Evolutionary conservation across 2,329 filamentous ascomycete genomes (phyloP), one percentile per base, ranked within the genome.

Genomic region (Camillea tinctor): DNA sequence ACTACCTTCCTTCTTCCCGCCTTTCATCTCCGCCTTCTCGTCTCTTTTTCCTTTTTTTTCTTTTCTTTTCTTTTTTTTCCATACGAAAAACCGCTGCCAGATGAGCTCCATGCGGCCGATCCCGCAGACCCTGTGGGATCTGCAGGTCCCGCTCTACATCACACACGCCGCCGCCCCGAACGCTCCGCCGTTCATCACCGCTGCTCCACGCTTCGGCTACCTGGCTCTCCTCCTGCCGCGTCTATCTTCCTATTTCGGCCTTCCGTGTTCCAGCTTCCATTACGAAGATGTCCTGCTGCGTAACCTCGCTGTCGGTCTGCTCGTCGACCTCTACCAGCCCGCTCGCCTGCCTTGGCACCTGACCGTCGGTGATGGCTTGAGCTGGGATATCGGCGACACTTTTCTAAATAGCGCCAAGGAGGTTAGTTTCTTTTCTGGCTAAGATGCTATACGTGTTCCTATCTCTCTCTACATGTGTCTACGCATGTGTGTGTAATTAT

Each of bases 371-470:
- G 83, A 85, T 60, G 84, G 83, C 19, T 69, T 80, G 30, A 80
- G 80, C 54, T 87, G 84, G 84, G 84, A 87, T 66, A 85, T 86
- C 54, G 79, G 76, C 50, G 84, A 87, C 70, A 87, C 85, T 0
- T 88, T 88, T 65, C 78, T 88, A 58, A 88, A 88, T 72, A 81
- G 82, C 59, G 84, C 84, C 63, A 88, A 88, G 72, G 86, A 88
- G 77, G 82, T 82, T 60, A 69, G 78, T 71, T 44, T 48, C 11
- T 26, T 19, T 30, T n/a, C 23, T 36, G 23, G 13, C 26, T 7
- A 24, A 36, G n/a, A 13, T n/a, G 48, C 51, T 5, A 19, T 62
- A 56, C 23, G 9, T 36, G 24, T 3, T 19, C 4, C 20, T 56
- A 44, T 21, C n/a, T 53, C 4, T n/a, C 3, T 17, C 19, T 19